Base-by-base conservation (phyloP, 73 alveolate species). In the Symbiodinium natans region DNA sequence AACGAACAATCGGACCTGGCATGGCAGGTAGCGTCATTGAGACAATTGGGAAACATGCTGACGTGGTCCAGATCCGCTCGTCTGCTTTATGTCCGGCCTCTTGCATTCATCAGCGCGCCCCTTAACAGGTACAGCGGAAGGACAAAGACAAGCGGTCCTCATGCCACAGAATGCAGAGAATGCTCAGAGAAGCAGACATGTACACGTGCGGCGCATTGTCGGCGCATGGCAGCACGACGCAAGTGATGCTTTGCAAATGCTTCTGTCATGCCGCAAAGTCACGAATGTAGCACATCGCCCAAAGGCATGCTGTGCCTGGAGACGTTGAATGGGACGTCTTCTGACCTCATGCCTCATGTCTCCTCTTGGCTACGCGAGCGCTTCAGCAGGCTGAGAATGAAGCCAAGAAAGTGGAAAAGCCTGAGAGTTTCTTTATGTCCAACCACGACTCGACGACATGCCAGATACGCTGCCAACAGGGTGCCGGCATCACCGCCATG, bases 31-130 rank as follows among this genome's bases (percentile, higher is more conserved):
- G 74, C 10, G n/a, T n/a, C n/a, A n/a, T n/a, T n/a, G n/a, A n/a
- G 13, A 33, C 13, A 77, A 31, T 2, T 23, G 54, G n/a, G n/a
- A n/a, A n/a, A n/a, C n/a, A n/a, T n/a, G n/a, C n/a, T n/a, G n/a
- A n/a, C 42, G 4, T 27, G 84, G 5, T 4, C 84, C 2, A 10
- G 31, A n/a, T 10, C 82, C 13, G 39, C 31, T 36, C 34, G 4
- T 4, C 43, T 27, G 2, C 84, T 15, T 82, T 31, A 29, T 19
- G 34, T 21, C 31, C 21, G 19, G 41, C 84, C 97, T 68, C 97
- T 40, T 6, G 97, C 87, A 46, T 90, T 90, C 97, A 90, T 90
- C 33, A 90, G 88, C 29, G 97, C 97, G 17, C 97, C 97, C 80
- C 97, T 40, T 39, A 90, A 41, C 77, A 90, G 41, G 54, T 33